These are phyloP conservation scores for Cladophialophora carrionii DNA, from an alignment of 2,329 filamentous ascomycete genomes.

Conservation along the genomic window DNA sequence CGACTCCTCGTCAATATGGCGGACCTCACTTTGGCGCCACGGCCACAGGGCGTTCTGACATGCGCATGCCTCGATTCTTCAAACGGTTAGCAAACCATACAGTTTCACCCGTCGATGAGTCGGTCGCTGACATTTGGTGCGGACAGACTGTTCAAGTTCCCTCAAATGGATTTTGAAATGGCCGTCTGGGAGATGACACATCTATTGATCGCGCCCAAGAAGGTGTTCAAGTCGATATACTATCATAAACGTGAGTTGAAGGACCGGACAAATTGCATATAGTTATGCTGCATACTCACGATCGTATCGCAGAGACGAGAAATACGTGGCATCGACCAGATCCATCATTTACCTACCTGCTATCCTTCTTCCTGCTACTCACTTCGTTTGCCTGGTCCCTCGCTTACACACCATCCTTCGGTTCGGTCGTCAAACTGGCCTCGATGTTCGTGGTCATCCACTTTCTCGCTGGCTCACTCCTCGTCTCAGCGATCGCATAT, in stretches of 20 bases:
- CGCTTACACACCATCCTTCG: conserved; percentile 54
- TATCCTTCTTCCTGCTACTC: conserved; percentile 66
- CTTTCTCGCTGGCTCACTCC: conserved; percentile 63
- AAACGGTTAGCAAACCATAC: conserved; percentile 53
- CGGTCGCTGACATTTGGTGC: conserved; percentile 21
- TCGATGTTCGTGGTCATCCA: conserved; percentile 59
- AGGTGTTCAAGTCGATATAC: conserved; percentile 71
- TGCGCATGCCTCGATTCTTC: conserved; percentile 69
- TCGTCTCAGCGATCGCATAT: conserved; percentile 65
- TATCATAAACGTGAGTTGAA: conserved; percentile 60
- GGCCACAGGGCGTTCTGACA: conserved; percentile 54
- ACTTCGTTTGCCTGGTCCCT: conserved; percentile 63
- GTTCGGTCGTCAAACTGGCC: conserved; percentile 53
- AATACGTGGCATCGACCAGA: conserved; percentile 72
- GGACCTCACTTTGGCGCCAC: conserved; percentile 56
- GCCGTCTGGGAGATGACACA: conserved; percentile 73
- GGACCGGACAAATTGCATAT: not conserved
- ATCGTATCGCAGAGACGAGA: conserved; percentile 60
- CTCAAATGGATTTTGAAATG: conserved; percentile 75
- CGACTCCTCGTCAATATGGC: conserved; percentile 62
- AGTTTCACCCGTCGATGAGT: conserved; percentile 15
- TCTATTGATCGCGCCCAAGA: conserved; percentile 69
- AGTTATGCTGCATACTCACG: conserved; percentile 26
- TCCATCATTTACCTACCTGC: conserved; percentile 70
- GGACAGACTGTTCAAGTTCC: conserved; percentile 68